A percentile compares a stretch with the other conserved stretches of the same genome.
These are phyloP conservation scores for Lentinula novae-zelandiae DNA, from an alignment of 1,284 basidiomycete genomes.

Conservation along the genomic window DNA sequence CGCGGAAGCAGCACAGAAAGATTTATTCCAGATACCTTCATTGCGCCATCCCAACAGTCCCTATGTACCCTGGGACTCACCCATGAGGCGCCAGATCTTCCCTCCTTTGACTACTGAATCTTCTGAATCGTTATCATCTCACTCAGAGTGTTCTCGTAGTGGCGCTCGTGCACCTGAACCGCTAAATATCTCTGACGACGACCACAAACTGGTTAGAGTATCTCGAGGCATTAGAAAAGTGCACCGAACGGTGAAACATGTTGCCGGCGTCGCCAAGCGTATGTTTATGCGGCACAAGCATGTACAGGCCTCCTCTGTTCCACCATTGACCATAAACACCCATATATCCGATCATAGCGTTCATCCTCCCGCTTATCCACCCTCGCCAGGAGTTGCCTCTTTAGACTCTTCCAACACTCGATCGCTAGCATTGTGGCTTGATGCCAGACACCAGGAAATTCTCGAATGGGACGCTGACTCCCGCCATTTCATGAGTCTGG, in stretches of 20 bases:
- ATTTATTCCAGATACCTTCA: slow-evolving; percentile 11
- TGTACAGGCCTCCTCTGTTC: not conserved
- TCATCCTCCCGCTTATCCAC: slow-evolving; percentile 1
- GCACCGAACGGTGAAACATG: slow-evolving; percentile 23
- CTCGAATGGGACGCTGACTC: slow-evolving; percentile 20
- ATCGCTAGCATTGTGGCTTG: slow-evolving; percentile 38
- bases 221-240: slow-evolving; percentile 25
- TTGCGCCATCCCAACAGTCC: slow-evolving; percentile 42
- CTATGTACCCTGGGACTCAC: slow-evolving; percentile 41
- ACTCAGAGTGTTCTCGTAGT: slow-evolving; percentile 25
- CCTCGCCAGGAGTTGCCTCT: slow-evolving; percentile 16
- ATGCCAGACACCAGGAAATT: slow-evolving; percentile 24
- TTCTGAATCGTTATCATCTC: slow-evolving; percentile 20
- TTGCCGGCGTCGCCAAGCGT: slow-evolving; percentile 14
- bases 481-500: slow-evolving; percentile 32
- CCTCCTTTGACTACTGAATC: slow-evolving; percentile 26
- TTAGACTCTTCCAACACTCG: slow-evolving; percentile 30
- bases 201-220: slow-evolving; percentile 17
- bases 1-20: not conserved
- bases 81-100: slow-evolving; percentile 34
- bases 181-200: slow-evolving; percentile 21
- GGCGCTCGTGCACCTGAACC: slow-evolving; percentile 39
- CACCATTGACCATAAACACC: not conserved
- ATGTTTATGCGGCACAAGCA: slow-evolving; percentile 1
- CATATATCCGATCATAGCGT: not conserved